Conservation (phyloP, 2,329 filamentous ascomycete species). For the Fusarium gaditjirri region DNA sequence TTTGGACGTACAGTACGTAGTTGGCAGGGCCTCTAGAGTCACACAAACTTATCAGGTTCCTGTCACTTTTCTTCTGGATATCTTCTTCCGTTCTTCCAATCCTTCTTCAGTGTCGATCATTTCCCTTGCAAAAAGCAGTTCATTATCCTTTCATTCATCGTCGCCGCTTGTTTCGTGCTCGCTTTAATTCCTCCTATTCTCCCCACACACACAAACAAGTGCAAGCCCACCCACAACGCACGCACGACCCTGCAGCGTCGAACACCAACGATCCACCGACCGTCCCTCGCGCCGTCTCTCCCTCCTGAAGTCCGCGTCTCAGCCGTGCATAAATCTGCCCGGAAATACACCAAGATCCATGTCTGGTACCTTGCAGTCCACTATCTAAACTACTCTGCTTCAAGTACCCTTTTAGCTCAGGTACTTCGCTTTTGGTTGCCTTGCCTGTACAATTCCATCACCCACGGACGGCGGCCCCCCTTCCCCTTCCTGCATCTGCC, state of each 20-base stretch:
- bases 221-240: slow-evolving; percentile 31
- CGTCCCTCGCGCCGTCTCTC: slow-evolving; percentile 46
- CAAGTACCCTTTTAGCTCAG: slow-evolving; percentile 31
- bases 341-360: slow-evolving; percentile 32
- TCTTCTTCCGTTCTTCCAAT: slow-evolving; percentile 8
- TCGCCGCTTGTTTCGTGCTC: slow-evolving; percentile 32
- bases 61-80: slow-evolving; percentile 12
- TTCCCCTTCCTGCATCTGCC: slow-evolving; percentile 34
- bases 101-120: slow-evolving; percentile 19
- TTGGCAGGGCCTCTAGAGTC: not conserved
- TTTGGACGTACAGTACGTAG: not conserved
- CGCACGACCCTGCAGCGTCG: slow-evolving; percentile 39
- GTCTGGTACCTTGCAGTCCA: slow-evolving; percentile 33
- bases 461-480: slow-evolving; percentile 28
- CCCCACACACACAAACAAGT: slow-evolving; percentile 29
- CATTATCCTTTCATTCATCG: slow-evolving; percentile 15
- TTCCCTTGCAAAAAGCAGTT: slow-evolving; percentile 1
- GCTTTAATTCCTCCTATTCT: slow-evolving; percentile 17
- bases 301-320: slow-evolving; percentile 47
- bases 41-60: not conserved
- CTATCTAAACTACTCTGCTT: slow-evolving; percentile 21
- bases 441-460: slow-evolving; percentile 38
- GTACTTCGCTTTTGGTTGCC: slow-evolving; percentile 30
- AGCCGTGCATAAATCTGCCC: slow-evolving; percentile 46
- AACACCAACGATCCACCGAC: slow-evolving; percentile 43